Evolutionary conservation across 2,329 filamentous ascomycete species (phyloP), one percentile per base, ranked within the genome.

Genomic region (Myriosclerotinia curreyana): DNA sequence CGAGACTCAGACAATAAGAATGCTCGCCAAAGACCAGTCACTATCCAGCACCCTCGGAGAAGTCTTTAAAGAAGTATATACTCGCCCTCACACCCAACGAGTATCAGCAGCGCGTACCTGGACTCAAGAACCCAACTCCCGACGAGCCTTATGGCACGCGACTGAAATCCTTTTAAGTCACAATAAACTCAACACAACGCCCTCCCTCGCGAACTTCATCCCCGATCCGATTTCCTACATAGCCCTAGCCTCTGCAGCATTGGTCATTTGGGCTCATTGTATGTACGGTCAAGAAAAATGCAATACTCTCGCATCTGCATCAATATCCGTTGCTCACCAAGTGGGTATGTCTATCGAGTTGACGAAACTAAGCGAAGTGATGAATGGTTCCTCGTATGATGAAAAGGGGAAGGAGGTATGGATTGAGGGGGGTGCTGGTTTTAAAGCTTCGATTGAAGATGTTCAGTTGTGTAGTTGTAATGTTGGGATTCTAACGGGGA

Each of bases 211-310:
- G 7, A 54, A 65, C 12, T 52, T 64, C 38, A 8, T 65, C 4
- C 36, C 74, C 8, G 75, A 79, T 25, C 77, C 77, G 0, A 69
- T 78, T 14, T 68, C 73, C 0, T 74, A 77, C 44, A 71, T 77
- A 0, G 71, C 76, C 2, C 63, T 76, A 0, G 72, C 74, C 0
- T 72, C 71, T 0, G 73, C 73, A 2, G 74, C 75, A 0, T 64
- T 76, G 2, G 71, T 78, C 1, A 67, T 77, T 0, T 78, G 76
- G 76, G 71, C 74, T 0, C 79, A 76, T 71, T 72, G 74, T 15
- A 71, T 69, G 20, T 74, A 74, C 42, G 68, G 71, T 2, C 65
- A 71, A 12, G 53, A 69, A 17, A 61, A 72, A 1, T 78, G 76
- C 44, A 69, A 71, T 7, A 34, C 17, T 9, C 12, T 38, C 12